Evolutionary conservation across 2,329 filamentous ascomycete genomes (phyloP).

Genomic region (Fusarium tupiense): DNA sequence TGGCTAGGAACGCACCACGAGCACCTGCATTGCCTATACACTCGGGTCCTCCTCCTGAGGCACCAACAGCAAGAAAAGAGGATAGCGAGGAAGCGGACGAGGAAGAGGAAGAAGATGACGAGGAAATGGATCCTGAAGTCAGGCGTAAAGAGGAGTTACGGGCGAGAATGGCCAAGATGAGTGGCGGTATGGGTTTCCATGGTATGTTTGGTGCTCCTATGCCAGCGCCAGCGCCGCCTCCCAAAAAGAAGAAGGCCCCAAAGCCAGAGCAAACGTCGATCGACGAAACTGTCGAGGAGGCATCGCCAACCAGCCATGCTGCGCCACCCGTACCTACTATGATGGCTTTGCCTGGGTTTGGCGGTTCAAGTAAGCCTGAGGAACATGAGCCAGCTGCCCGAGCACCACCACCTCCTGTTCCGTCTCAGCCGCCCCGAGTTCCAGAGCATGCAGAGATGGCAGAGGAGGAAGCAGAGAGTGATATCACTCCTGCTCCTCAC

Average conservation of each 20-base stretch:
- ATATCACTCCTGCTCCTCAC: slow-evolving; percentile 49
- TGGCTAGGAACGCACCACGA: slow-evolving; percentile 52
- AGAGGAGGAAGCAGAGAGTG: slow-evolving; percentile 49
- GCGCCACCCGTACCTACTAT: slow-evolving; percentile 67
- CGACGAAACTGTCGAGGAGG: slow-evolving; percentile 57
- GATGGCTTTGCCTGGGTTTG: slow-evolving; percentile 79
- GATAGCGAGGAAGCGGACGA: slow-evolving; percentile 70
- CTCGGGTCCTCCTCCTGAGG: slow-evolving; percentile 29
- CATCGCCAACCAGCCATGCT: slow-evolving; percentile 53
- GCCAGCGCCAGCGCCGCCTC: slow-evolving; percentile 66
- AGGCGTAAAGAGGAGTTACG: slow-evolving; percentile 87
- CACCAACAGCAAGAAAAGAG: slow-evolving; percentile 49
- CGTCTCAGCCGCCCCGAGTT: slow-evolving; percentile 35
- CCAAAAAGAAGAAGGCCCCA: slow-evolving; percentile 64
- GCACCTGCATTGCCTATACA: slow-evolving; percentile 49
- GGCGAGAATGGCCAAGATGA: slow-evolving; percentile 98
- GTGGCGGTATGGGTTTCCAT: slow-evolving; percentile 95
- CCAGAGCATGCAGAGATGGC: slow-evolving; percentile 35
- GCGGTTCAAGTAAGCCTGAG: slow-evolving; percentile 61
- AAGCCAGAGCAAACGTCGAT: slow-evolving; percentile 53
- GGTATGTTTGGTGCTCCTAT: slow-evolving; percentile 86
- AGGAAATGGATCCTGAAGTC: slow-evolving; percentile 88
- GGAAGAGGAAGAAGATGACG: slow-evolving; percentile 79
- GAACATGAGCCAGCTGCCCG: slow-evolving; percentile 46
- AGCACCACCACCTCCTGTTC: slow-evolving; percentile 45